Percentiles rank a stretch among this genome's conserved stretches.
Conservation (phyloP, 768 basidiomycete species). For the Filobasidium wieringae region DNA sequence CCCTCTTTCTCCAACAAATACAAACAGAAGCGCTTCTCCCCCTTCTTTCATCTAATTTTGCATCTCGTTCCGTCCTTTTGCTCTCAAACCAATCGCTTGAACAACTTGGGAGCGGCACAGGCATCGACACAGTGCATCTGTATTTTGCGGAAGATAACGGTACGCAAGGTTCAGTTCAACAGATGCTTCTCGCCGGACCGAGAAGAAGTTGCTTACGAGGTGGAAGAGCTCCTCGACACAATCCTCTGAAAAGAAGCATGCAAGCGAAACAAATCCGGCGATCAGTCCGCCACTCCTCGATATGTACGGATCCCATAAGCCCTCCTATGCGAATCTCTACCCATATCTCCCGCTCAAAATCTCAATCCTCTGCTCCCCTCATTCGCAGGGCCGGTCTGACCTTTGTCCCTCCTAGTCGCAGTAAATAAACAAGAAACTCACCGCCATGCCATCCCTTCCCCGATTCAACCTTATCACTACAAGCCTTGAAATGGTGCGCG, state of each 20-base stretch:
- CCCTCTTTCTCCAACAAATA: too few species aligned
- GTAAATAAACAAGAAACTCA: conserved; percentile 50
- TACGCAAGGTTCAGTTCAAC: conserved; percentile 10
- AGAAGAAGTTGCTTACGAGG: conserved; percentile 48
- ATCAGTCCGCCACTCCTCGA: not conserved
- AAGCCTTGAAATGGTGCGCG: conserved; percentile 76
- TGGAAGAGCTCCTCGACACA: conserved; percentile 38
- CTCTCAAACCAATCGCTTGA: conserved; percentile 52
- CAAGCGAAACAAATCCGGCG: conserved; percentile 5
- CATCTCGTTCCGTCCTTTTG: too few species aligned
- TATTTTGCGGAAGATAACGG: not conserved
- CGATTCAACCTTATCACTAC: conserved; percentile 69
- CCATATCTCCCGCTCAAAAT: not conserved
- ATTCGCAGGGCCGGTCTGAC: not conserved
- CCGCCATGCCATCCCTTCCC: conserved; percentile 80
- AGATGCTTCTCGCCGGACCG: conserved; percentile 8
- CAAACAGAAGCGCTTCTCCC: too few species aligned
- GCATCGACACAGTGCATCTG: conserved; percentile 79
- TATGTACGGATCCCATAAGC: too few species aligned
- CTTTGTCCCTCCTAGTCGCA: not conserved
- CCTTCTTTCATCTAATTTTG: too few species aligned
- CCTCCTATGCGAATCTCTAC: too few species aligned
- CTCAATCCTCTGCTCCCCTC: not conserved
- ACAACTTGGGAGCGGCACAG: conserved; percentile 66
- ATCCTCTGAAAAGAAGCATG: conserved; percentile 21